These are phyloP conservation scores for Ogataea zsoltii DNA, from an alignment of 805 yeast genomes.

Conservation along the genomic window DNA sequence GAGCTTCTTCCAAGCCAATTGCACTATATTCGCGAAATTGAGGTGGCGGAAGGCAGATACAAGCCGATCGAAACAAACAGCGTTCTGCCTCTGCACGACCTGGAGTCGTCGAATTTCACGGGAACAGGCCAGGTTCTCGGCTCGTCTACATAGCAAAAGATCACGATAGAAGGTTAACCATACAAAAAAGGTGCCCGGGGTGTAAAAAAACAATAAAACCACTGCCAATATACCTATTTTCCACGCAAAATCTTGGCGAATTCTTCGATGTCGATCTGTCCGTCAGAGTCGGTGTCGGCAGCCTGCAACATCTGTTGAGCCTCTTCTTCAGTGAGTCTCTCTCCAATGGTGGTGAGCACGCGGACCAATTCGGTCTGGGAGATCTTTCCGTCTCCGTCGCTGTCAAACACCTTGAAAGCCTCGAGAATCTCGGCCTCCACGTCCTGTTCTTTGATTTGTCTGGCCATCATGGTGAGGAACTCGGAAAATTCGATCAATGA, in stretches of 20 bases:
- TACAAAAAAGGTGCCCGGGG: slow-evolving; percentile 4
- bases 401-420: slow-evolving; percentile 97
- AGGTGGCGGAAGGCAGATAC: slow-evolving; percentile 41
- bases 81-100: slow-evolving; percentile 23
- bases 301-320: slow-evolving; percentile 97
- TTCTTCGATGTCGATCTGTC: slow-evolving; percentile 95
- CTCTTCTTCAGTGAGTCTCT: slow-evolving; percentile 92
- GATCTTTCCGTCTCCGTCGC: slow-evolving; percentile 95
- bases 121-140: slow-evolving; percentile 34
- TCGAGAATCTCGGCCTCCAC: slow-evolving; percentile 96
- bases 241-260: slow-evolving; percentile 86
- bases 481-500: slow-evolving; percentile 84
- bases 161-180: too few species aligned
- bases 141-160: too few species aligned
- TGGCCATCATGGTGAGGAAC: slow-evolving; percentile 82
- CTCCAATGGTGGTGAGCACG: slow-evolving; percentile 96
- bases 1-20: slow-evolving; percentile 52
- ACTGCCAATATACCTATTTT: slow-evolving; percentile 43
- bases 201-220: background rate
- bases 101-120: slow-evolving; percentile 12
- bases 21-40: slow-evolving; percentile 59
- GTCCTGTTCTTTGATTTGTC: slow-evolving; percentile 95
- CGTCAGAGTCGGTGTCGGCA: slow-evolving; percentile 93
- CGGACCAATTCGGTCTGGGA: slow-evolving; percentile 96
- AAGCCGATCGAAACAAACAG: slow-evolving; percentile 11